Base-by-base conservation (phyloP, 2,329 filamentous ascomycete species). In the Teratosphaeria zuluensis region DNA sequence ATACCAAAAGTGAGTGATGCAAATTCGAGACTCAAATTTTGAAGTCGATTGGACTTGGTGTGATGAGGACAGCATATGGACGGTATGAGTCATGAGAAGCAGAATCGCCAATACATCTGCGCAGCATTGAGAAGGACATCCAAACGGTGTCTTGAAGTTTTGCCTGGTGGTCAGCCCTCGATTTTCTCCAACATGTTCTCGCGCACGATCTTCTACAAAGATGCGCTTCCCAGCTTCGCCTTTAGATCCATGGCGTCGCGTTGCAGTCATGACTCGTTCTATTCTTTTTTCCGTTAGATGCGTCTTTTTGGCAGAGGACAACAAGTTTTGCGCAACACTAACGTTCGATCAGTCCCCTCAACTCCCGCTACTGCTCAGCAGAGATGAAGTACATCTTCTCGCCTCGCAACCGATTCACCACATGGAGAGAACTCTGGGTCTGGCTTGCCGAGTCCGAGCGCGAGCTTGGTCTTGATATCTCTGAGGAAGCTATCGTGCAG, bases 351-450 rank as follows among this genome's bases (percentile, higher is more conserved):
- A 90, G 87, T 51, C 83, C 87, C 35, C 77, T 91, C 66, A 85
- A 82, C 64, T 81, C 80, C 66, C 83, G 90, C 67, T 94, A 94
- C 78, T 85, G 85, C 75, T 88, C 78, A 65, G 71, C 73, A 65
- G 87, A 88, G 75, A 92, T 94, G 88, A 82, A 86, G 67, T 80
- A 82, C 64, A 83, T 96, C 62, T 96, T 96, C 79, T 87, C 85
- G 66, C 84, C 86, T 60, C 84, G 90, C 51, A 86, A 84, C 57
- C 82, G 90, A 32, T 84, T 86, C 73, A 86, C 84, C 51, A 90
- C 85, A 58, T 95, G 90, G 90, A 84, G 91, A 63, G 81, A 89
- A 72, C 83, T 96, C 19, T 96, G 92, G 92, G 78, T 92, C 52
- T 85, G 81, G 75, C 86, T 96, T 11, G 91, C 91, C 28, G 87